Evolutionary conservation across 768 basidiomycete genomes (phyloP), one percentile per base, ranked within the genome.

Genomic region (Boletus vinaceobasis): DNA sequence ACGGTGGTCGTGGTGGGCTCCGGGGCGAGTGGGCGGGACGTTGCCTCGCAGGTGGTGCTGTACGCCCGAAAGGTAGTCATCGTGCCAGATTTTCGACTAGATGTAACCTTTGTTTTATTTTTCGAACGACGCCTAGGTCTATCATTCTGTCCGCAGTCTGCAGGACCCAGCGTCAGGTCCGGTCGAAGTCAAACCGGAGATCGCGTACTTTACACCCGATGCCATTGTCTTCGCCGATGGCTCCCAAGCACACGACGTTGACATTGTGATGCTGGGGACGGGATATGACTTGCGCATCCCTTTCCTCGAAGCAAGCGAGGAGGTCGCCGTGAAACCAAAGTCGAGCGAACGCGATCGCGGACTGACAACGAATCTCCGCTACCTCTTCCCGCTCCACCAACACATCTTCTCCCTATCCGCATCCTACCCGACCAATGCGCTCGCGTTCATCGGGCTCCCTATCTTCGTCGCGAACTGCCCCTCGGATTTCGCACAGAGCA

Each of bases 391-490:
- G 1, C 65, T 85, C 6, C 74, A 81, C 61, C 64, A 70, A 27
- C 79, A 83, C 64, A 76, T 84, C 26, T 75, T 86, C 58, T 79
- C 78, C 14, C 67, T 84, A 39, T 74, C 75, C n/a, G 61, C 75
- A 5, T 62, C 66, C 8, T 69, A 79, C 49, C 83, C 82, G 1
- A 64, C 74, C 2, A 81, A 75, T 37, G 79, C 82, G 15, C 75
- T 84, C 23, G 74, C 79, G 5, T 82, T 85, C 64, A 70, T 84
- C 53, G 81, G 82, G 2, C 71, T 84, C 3, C 81, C 81, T 2
- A 71, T 75, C 5, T 63, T 72, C 46, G 75, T 79, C 36, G 68
- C 74, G 6, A 81, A 79, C 64, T 79, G 76, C 45, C 77, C 79
- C 3, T 75, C 75, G 14, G 77, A 80, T 60, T 60, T 70, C 47